These are phyloP conservation scores for Scopulariopsis brevicaulis DNA, from an alignment of 2,329 filamentous ascomycete genomes.

Conservation along the genomic window DNA sequence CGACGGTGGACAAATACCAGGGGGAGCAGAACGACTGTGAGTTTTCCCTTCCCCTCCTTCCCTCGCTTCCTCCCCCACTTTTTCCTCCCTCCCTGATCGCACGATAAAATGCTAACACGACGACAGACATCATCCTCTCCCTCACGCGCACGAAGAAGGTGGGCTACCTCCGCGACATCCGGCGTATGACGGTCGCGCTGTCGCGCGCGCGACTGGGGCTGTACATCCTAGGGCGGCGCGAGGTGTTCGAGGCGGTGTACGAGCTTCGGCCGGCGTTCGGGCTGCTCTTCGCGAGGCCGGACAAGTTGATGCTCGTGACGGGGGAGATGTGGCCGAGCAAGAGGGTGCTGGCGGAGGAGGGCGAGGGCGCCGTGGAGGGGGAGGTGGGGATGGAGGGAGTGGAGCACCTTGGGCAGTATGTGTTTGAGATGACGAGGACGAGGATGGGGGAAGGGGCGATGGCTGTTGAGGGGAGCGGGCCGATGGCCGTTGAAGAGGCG, in stretches of 20 bases:
- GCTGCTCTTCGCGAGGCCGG: conserved; percentile 61
- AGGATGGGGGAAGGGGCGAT: conserved; percentile 20
- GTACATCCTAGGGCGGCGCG: conserved; percentile 80
- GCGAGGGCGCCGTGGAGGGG: conserved; percentile 27
- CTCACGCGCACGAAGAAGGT: conserved; percentile 80
- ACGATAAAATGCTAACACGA: conserved; percentile 10
- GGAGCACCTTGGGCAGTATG: conserved; percentile 91
- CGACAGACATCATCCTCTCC: conserved; percentile 77
- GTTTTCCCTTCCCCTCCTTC: conserved; percentile 21
- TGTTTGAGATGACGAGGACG: conserved; percentile 84
- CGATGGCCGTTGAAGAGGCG: conserved; percentile 13
- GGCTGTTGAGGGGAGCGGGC: conserved; percentile 14
- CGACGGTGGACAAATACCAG: conserved; percentile 97
- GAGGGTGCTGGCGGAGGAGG: conserved; percentile 29
- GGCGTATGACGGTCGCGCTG: conserved; percentile 85
- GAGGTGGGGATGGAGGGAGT: conserved; percentile 75
- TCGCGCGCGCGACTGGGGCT: conserved; percentile 85
- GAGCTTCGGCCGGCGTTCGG: conserved; percentile 84
- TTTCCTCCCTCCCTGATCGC: neutral
- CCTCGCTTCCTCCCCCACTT: neutral
- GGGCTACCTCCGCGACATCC: conserved; percentile 86
- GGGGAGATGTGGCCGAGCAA: conserved; percentile 75
- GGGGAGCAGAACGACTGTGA: conserved; percentile 98
- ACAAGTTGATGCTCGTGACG: conserved; percentile 70
- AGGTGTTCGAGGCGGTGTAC: conserved; percentile 79